A percentile compares a stretch with the other conserved stretches of the same genome.
Evolutionary conservation across 345 rosid genomes (phyloP).

Genomic region (Trapa incisa): DNA sequence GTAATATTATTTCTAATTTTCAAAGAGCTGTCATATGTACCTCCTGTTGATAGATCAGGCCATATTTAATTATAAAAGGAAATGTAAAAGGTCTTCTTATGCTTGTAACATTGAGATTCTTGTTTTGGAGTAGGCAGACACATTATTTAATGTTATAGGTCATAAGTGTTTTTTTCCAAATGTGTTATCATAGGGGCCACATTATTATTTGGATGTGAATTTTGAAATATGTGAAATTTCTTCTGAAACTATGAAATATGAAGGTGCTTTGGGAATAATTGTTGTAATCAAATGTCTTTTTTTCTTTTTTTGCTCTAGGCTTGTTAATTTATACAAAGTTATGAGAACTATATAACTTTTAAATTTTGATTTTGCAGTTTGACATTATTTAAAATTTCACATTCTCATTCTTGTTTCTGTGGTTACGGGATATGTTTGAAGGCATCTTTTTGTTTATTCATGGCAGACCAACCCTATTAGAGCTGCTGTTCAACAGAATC

Average conservation of each 20-base stretch:
- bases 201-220: background rate
- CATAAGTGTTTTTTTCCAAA: background rate
- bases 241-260: background rate
- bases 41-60: background rate
- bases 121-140: background rate
- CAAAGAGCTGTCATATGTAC: background rate
- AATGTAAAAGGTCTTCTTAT: background rate
- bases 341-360: background rate
- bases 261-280: background rate
- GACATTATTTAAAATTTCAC: background rate
- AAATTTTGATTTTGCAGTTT: background rate
- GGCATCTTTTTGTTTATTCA: background rate
- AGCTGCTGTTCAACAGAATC: constrained; percentile 18
- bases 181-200: background rate
- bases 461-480: constrained; percentile 25
- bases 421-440: background rate
- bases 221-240: background rate
- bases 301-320: background rate
- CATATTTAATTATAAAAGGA: background rate
- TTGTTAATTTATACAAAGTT: background rate
- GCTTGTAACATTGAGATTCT: background rate
- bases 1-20: background rate
- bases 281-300: background rate
- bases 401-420: constrained; percentile 4
- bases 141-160: background rate